A percentile compares a stretch with the other conserved stretches of the same genome.
Evolutionary conservation across 1,284 basidiomycete genomes (phyloP).

Genomic region (Vanrija pseudolonga): DNA sequence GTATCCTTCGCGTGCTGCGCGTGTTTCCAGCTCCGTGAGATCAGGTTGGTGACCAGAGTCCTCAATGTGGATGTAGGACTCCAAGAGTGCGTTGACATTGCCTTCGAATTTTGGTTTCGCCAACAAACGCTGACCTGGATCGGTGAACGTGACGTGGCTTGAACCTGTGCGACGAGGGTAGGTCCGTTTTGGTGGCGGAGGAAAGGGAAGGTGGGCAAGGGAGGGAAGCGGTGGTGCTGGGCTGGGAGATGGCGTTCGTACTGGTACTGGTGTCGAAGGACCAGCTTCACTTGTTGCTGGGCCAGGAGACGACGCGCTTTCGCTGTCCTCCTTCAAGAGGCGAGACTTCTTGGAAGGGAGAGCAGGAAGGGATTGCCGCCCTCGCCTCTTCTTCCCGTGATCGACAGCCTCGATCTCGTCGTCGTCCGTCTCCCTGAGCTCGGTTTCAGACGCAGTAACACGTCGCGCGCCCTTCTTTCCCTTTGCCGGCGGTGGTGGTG

Average conservation of each 20-base stretch:
- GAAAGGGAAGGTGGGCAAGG: constrained; percentile 36
- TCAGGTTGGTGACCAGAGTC: constrained; percentile 53
- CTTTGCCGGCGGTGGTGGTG: constrained; percentile 16
- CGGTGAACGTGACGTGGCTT: constrained; percentile 57
- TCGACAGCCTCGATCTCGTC: constrained; percentile 2
- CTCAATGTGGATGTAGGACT: constrained; percentile 59
- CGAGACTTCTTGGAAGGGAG: constrained; percentile 25
- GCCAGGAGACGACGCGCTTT: constrained; percentile 10
- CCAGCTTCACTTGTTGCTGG: constrained; percentile 10
- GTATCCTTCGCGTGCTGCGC: constrained; percentile 56
- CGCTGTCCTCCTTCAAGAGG: not conserved
- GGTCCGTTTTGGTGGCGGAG: constrained; percentile 33
- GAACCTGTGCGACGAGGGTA: constrained; percentile 65
- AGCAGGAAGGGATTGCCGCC: constrained; percentile 24
- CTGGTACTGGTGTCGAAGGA: constrained; percentile 13
- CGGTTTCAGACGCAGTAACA: constrained; percentile 6
- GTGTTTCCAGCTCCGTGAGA: constrained; percentile 50
- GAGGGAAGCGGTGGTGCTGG: constrained; percentile 39
- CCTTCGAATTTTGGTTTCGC: constrained; percentile 53
- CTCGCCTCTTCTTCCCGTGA: constrained; percentile 21
- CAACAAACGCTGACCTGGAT: constrained; percentile 64
- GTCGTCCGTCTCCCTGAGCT: not conserved
- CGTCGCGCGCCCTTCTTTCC: constrained; percentile 19
- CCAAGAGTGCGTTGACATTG: constrained; percentile 58
- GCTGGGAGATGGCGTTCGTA: constrained; percentile 27